Evolutionary conservation across 768 basidiomycete species (phyloP), one percentile per base, ranked within the genome.

Genomic region (Suillus bovinus): DNA sequence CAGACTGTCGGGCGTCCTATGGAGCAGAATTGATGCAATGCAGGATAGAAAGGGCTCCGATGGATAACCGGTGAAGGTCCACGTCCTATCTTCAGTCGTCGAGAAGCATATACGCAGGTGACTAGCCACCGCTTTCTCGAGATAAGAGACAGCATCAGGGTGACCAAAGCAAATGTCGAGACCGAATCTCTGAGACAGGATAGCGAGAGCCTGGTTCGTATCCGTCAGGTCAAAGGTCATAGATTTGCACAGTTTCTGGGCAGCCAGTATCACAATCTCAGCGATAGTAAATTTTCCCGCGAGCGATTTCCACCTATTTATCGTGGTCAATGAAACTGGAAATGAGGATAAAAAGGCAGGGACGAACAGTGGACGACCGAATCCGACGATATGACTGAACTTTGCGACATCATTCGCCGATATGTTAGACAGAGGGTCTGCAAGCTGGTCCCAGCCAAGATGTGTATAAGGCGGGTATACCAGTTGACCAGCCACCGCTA

Each of bases 1-100:
- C 36, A 56, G 34, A 3, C n/a, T 1, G 6, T 2, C 6, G 14
- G 16, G 3, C 5, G 13, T 8, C 11, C 24, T 1, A 22, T 58
- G 38, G 14, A 52, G 33, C 8, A 46, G 2, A 3, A 2, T 16
- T 20, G 53, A 62, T 1, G 66, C 63, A 14, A 58, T 44, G 16
- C 54, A 67, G 1, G 68, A 69, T 29, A 69, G 17, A 14, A 66
- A 29, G 9, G 67, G 65, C 22, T 70, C 65, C 8, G 65, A 68
- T 16, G 69, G 63, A 44, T 67, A 66, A 14, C 31, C 49, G 10
- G 68, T 64, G 20, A 61, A 67, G 22, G 44, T 34, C 65, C 68
- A 60, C 14, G 42, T 34, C 20, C 63, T 57, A 36, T 65, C 61
- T 49, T 44, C 9, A 9, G 62, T 65, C 3, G 53, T 66, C 27